phyloP scores from a whole-genome alignment of 1,284 basidiomycete genomes.

The Trametes sp. region DNA sequence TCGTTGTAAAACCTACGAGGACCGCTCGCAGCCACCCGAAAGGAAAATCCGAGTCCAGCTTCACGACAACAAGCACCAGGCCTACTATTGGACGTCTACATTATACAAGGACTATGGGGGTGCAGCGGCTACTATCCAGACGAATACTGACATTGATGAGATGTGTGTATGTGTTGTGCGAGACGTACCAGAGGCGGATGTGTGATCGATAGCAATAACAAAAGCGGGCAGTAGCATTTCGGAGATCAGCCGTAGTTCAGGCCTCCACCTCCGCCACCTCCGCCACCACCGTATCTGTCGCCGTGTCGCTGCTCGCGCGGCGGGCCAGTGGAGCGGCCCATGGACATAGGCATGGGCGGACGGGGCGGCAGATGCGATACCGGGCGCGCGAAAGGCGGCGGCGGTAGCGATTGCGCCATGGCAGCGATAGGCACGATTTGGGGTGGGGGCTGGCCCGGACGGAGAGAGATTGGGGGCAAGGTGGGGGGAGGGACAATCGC shows the following conservation, averaged over 20 bases:
- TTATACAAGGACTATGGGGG: slow-evolving; percentile 18
- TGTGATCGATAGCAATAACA: slow-evolving; percentile 27
- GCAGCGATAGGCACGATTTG: slow-evolving; percentile 29
- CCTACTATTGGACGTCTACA: slow-evolving; percentile 6
- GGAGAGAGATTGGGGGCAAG: slow-evolving; percentile 28
- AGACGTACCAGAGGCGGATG: neutral
- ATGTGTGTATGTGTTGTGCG: neutral
- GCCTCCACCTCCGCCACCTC: slow-evolving; percentile 28
- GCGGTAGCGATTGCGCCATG: slow-evolving; percentile 32
- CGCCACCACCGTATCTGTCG: slow-evolving; percentile 29
- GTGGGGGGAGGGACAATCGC: slow-evolving; percentile 23
- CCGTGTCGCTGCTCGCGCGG: slow-evolving; percentile 29
- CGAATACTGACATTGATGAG: neutral
- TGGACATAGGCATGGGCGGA: slow-evolving; percentile 35
- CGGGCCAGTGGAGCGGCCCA: slow-evolving; percentile 30
- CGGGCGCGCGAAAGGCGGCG: slow-evolving; percentile 29
- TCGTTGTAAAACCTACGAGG: neutral
- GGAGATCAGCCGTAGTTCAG: slow-evolving; percentile 43
- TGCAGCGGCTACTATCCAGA: neutral
- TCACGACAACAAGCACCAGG: neutral
- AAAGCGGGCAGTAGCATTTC: neutral
- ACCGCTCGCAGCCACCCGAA: neutral
- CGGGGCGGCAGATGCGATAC: slow-evolving; percentile 37
- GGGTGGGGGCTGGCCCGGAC: slow-evolving; percentile 30
- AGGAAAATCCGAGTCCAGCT: no score